A percentile compares a stretch with the other conserved stretches of the same genome.
phyloP scores from a whole-genome alignment of 2,329 filamentous ascomycete genomes.

The Clonostachys byssicola region DNA sequence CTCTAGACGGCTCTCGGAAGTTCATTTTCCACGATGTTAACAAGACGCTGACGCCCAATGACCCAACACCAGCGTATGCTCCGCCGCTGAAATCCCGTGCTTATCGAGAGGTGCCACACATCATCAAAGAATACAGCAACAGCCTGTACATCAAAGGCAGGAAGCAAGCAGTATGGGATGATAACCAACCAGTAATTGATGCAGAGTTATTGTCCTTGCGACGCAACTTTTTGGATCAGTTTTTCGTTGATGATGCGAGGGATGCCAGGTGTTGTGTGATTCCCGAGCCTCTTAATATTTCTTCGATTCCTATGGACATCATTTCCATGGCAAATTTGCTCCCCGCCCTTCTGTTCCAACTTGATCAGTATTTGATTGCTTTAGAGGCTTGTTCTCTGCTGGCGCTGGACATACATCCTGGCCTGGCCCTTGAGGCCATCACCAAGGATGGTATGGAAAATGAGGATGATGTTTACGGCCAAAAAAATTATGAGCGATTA shows the following conservation, averaged over 20 bases:
- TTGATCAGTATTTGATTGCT: conserved; percentile 79
- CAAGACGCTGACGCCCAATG: conserved; percentile 54
- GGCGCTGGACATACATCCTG: conserved; percentile 58
- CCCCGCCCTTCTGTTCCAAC: conserved; percentile 77
- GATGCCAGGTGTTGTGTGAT: conserved; percentile 61
- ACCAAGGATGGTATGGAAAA: conserved; percentile 86
- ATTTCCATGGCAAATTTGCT: conserved; percentile 72
- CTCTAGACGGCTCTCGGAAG: conserved; percentile 59
- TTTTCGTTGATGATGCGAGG: conserved; percentile 42
- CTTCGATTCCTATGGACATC: conserved; percentile 63
- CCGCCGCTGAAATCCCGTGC: conserved; percentile 39
- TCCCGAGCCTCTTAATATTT: conserved; percentile 73
- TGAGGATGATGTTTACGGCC: conserved; percentile 64
- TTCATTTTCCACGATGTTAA: conserved; percentile 51
- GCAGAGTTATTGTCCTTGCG: conserved; percentile 71
- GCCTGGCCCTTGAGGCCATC: conserved; percentile 78
- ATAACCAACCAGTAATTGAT: conserved; percentile 76
- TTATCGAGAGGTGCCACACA: conserved; percentile 36
- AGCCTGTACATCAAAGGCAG: conserved; percentile 64
- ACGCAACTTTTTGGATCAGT: conserved; percentile 78
- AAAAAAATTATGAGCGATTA: conserved; percentile 81
- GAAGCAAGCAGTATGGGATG: conserved; percentile 48
- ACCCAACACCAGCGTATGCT: conserved; percentile 57
- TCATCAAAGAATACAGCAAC: conserved; percentile 80
- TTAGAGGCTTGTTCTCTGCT: conserved; percentile 68